Percentiles rank a stretch among this genome's conserved stretches.
These are phyloP conservation scores for Skeletonema tropicum DNA, from an alignment of 108 stramenopile genomes.

Conservation along the genomic window DNA sequence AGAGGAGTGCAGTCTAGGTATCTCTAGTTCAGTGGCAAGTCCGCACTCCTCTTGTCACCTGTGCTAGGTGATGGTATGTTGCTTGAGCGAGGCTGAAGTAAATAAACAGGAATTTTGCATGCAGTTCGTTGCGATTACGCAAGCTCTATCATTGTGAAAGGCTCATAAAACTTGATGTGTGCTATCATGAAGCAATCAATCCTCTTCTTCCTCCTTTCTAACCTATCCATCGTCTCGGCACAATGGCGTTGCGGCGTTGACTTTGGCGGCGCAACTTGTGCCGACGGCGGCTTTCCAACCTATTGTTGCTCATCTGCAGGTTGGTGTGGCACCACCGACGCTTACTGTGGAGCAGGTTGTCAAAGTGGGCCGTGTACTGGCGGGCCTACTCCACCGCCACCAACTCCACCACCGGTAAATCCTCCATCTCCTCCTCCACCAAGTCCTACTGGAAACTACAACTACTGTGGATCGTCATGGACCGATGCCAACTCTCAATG, in stretches of 20 bases:
- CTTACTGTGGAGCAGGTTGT: slow-evolving; percentile 1
- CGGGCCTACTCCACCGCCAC: background rate
- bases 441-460: background rate
- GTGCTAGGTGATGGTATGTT: too few species aligned
- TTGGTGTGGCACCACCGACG: background rate
- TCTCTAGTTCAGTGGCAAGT: too few species aligned
- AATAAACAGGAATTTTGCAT: too few species aligned
- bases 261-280: background rate
- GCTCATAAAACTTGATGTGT: too few species aligned
- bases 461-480: slow-evolving; percentile 4
- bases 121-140: too few species aligned
- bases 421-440: background rate
- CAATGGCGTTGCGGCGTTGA: background rate
- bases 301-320: background rate
- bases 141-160: too few species aligned
- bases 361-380: background rate
- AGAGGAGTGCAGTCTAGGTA: too few species aligned
- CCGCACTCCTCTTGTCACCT: too few species aligned
- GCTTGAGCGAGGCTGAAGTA: too few species aligned
- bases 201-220: background rate
- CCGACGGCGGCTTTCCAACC: background rate
- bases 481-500: background rate
- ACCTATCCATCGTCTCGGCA: background rate
- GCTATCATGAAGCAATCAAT: too few species aligned
- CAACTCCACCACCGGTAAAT: background rate